phyloP scores from a whole-genome alignment of 163 green algal genomes.

The Volvox carteri region DNA sequence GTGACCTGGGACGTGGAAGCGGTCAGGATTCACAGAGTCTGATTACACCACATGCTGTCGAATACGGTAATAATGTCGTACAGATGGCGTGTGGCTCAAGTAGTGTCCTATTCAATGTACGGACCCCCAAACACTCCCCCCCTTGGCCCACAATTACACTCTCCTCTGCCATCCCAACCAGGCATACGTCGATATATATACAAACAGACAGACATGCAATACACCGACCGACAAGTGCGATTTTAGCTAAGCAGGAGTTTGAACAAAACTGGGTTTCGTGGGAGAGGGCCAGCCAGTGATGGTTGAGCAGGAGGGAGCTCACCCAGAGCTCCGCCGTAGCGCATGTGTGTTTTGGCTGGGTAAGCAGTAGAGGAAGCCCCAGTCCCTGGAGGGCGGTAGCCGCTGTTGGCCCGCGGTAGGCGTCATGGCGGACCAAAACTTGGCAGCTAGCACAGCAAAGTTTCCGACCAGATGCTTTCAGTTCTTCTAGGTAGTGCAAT shows the following conservation, averaged over 20 bases:
- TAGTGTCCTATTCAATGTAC: too few relatives aligned
- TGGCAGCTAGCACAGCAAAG: neutral
- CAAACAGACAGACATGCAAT: neutral
- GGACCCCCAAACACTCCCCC: too few relatives aligned
- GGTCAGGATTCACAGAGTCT: neutral
- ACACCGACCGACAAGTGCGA: neutral
- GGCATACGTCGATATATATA: neutral
- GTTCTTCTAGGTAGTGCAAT: too few relatives aligned
- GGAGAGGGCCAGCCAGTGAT: neutral
- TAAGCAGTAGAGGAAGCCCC: slow-evolving; percentile 48
- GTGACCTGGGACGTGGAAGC: neutral
- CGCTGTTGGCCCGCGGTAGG: neutral
- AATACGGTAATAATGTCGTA: too few relatives aligned
- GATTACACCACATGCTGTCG: too few relatives aligned
- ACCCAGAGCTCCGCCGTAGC: neutral
- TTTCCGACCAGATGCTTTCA: too few relatives aligned
- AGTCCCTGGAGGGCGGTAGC: neutral
- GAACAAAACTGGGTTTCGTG: neutral
- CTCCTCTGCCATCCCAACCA: too few relatives aligned
- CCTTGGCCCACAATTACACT: too few relatives aligned
- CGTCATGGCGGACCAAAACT: neutral
- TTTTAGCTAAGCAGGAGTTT: neutral
- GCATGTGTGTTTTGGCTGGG: slow-evolving; percentile 18
- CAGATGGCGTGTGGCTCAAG: too few relatives aligned
- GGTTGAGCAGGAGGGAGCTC: neutral